phyloP scores from a whole-genome alignment of 2,329 filamentous ascomycete genomes.

The Fusarium sp. region DNA sequence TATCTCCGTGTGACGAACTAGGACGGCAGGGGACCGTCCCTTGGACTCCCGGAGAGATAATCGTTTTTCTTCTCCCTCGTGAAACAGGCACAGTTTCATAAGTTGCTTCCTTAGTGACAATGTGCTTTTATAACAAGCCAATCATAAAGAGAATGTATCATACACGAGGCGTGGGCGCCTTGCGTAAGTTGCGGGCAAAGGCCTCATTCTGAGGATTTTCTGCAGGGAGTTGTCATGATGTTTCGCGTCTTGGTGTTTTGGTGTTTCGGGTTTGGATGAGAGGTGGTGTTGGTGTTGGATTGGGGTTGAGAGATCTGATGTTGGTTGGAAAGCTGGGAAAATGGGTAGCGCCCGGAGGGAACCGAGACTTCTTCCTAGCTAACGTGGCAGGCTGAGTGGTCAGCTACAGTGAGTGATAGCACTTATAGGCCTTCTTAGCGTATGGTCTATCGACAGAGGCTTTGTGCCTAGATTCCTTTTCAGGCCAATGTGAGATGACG shows the following conservation, averaged over 20 bases:
- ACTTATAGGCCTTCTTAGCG: slow-evolving; percentile 17
- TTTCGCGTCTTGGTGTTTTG: slow-evolving; percentile 38
- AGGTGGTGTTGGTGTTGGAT: slow-evolving; percentile 15
- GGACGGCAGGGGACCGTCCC: background rate
- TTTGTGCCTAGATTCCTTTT: slow-evolving; percentile 2
- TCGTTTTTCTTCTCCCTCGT: slow-evolving; percentile 16
- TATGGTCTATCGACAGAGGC: background rate
- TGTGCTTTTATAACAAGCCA: slow-evolving; percentile 6
- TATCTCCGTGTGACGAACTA: slow-evolving; percentile 16
- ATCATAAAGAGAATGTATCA: slow-evolving; percentile 15
- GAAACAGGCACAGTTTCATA: slow-evolving; percentile 40
- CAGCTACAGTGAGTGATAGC: slow-evolving; percentile 7
- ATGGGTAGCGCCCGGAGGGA: slow-evolving; percentile 34
- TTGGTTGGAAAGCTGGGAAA: slow-evolving; percentile 9
- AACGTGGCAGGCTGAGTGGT: slow-evolving; percentile 31
- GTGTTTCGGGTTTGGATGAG: slow-evolving; percentile 15
- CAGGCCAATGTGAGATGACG: slow-evolving; percentile 19
- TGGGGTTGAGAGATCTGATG: slow-evolving; percentile 8
- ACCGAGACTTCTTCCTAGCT: slow-evolving; percentile 30
- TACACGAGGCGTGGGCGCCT: slow-evolving; percentile 6
- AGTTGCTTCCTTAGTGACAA: slow-evolving; percentile 11
- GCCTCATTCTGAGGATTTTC: background rate
- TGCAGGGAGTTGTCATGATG: slow-evolving; percentile 22
- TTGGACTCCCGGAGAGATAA: slow-evolving; percentile 9
- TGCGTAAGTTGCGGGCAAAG: slow-evolving; percentile 10